Base-by-base conservation (phyloP, 257 asterid genomes). In the Penstemon newberryi region DNA sequence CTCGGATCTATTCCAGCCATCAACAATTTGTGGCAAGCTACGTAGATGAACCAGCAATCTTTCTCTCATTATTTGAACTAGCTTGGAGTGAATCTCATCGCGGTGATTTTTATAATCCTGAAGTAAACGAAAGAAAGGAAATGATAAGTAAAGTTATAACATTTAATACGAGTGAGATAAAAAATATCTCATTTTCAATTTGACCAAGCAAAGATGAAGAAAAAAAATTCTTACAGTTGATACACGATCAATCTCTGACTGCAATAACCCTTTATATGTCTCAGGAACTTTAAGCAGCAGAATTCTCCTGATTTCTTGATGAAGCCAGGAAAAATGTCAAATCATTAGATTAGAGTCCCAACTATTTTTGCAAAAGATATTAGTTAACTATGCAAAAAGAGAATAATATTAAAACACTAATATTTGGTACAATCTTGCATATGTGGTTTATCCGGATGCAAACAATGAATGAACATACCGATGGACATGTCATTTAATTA, bases 51-150 rank as follows among this genome's bases (percentile, higher is more conserved):
- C 81, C 69, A 77, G 71, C 82, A 93, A 60, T 65, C 99, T 78
- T 73, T 93, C 99, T 75, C 89, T 89, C 99, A 93, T 93, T 74
- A 93, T 93, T 85, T 93, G 99, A 64, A 93, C 99, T 75, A 93
- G 83, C 86, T 93, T 93, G 53, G 97, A 80, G 70, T 93, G 97
- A 77, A 93, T 93, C 85, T 93, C 99, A 72, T 93, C 99, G 7
- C 87, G 83, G 64, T 93, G 99, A 68, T 90, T 86, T 77, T 86
- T 91, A 66, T 87, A 93, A 78, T 93, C 99, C 99, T 93, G 46
- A 19, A n/a, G 63, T 40, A 7, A 58, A 56, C 55, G 15, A 65
- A 66, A 63, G 46, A 73, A 64, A 56, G 66, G 7, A 49, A 53
- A 49, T 64, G 8, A 58, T 19, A 57, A 67, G 47, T 15, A 71